Base-by-base conservation (phyloP, 805 yeast species). In the Metschnikowia hibisci region DNA sequence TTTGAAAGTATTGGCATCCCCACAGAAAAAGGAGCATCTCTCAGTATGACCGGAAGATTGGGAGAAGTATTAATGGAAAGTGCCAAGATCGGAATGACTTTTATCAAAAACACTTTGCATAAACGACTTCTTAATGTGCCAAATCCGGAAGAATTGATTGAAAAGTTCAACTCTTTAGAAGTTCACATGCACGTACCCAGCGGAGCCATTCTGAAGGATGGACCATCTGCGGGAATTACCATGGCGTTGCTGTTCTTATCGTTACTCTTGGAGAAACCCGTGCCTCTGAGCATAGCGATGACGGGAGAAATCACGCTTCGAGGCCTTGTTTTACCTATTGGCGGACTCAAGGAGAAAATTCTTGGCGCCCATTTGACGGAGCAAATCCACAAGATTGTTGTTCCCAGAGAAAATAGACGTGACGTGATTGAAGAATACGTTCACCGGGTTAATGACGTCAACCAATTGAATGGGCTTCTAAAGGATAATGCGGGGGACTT, bases 251-350 rank as follows among this genome's bases (percentile, higher is more conserved):
- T 67, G 66, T 69, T 73, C 41, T 57, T 73, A 26, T 73, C 77
- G 1, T 57, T 73, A 42, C 52, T 71, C 6, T 54, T 73, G 30
- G 67, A 71, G 40, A 70, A 64, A 39, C 74, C 76, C 1, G 73
- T 73, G 6, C 71, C 74, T 0, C 54, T 58, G 11, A 65, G 69
- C 39, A 66, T 84, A 39, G 95, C 95, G 39, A 84, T 87, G 93
- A 87, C 95, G 1, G 95, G 95, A 5, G 95, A 86, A 60, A 81
- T 86, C 47, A 84, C 93, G 0, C 70, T 87, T 4, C 66, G 91
- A 33, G 95, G 95, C 5, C 71, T 82, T 51, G 84, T 87, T 0
- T 67, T 87, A 34, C 90, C 90, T 6, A 86, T 87, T 51, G 95
- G 95, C 4, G 95, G 95, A 0, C 71, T 86, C 22, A 76, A 81